Conservation (phyloP, 2,329 filamentous ascomycete species). For the Dactylella cylindrospora region DNA sequence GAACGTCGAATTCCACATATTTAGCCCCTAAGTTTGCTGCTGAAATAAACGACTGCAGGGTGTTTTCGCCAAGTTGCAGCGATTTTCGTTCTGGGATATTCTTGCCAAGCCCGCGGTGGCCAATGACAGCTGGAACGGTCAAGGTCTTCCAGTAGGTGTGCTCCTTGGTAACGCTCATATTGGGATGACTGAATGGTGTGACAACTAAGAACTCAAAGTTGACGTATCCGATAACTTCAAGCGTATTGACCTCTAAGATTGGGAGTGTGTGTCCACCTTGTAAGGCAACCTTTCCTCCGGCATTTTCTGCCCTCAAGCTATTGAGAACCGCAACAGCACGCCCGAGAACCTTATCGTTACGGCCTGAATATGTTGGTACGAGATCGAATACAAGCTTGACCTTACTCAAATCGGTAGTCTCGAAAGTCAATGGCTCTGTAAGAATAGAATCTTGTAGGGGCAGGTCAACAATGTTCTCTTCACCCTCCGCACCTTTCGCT, state of each 20-base stretch:
- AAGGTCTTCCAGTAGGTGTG: slow-evolving; percentile 97
- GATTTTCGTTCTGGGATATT: slow-evolving; percentile 82
- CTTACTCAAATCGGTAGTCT: slow-evolving; percentile 71
- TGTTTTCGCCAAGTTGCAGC: slow-evolving; percentile 94
- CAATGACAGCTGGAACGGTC: slow-evolving; percentile 62
- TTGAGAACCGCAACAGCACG: slow-evolving; percentile 85
- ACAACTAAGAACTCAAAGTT: slow-evolving; percentile 97
- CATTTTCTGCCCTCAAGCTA: slow-evolving; percentile 78
- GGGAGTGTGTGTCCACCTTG: slow-evolving; percentile 92
- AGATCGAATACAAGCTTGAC: slow-evolving; percentile 94
- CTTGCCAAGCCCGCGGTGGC: slow-evolving; percentile 78
- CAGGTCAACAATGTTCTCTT: slow-evolving; percentile 85
- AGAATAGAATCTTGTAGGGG: slow-evolving; percentile 91
- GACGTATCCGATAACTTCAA: slow-evolving; percentile 85
- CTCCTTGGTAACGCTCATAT: slow-evolving; percentile 85
- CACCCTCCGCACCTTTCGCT: slow-evolving; percentile 78
- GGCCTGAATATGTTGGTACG: slow-evolving; percentile 88
- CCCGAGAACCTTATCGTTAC: slow-evolving; percentile 77
- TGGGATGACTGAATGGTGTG: slow-evolving; percentile 89
- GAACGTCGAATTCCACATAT: slow-evolving; percentile 80
- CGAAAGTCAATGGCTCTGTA: slow-evolving; percentile 91
- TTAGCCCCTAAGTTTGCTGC: slow-evolving; percentile 86
- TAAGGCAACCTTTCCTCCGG: slow-evolving; percentile 82
- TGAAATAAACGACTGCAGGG: slow-evolving; percentile 90
- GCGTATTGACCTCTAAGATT: slow-evolving; percentile 72